A percentile compares a stretch with the other conserved stretches of the same genome.
Evolutionary conservation across 1,139 yeast genomes (phyloP).

Genomic region (Dujonia santamariae): DNA sequence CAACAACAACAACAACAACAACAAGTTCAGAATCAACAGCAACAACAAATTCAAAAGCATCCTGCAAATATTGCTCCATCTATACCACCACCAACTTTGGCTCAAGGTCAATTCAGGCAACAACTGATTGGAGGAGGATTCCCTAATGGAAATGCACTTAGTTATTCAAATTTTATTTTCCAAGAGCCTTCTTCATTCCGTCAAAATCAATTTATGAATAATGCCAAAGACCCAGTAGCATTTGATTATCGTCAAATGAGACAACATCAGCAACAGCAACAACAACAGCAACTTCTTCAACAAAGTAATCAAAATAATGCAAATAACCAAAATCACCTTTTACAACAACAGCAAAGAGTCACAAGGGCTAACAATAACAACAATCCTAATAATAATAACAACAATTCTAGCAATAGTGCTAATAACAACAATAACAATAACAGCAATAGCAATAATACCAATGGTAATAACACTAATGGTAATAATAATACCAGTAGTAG

Average conservation of each 20-base stretch:
- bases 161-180: conserved; percentile 2
- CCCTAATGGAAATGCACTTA: conserved; percentile 1
- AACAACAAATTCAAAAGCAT: conserved; percentile 5
- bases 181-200: conserved; percentile 1
- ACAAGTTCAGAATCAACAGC: conserved; percentile 10
- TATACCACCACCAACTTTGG: background rate
- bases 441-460: conserved; percentile 8
- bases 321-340: background rate
- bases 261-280: conserved; percentile 9
- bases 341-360: conserved; percentile 3
- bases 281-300: conserved; percentile 6
- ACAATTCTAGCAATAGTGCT: conserved; percentile 3
- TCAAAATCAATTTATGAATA: conserved; percentile 2
- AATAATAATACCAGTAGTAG: conserved; percentile 4
- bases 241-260: conserved; percentile 1
- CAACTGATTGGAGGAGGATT: conserved; percentile 4
- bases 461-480: conserved; percentile 8
- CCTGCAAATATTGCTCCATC: background rate
- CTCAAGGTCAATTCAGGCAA: conserved; percentile 6
- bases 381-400: conserved; percentile 1
- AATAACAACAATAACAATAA: conserved; percentile 8
- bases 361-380: conserved; percentile 3
- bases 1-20: conserved; percentile 9
- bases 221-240: background rate
- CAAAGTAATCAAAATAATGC: conserved; percentile 4